phyloP scores from a whole-genome alignment of 2,329 filamentous ascomycete genomes.

The Colletotrichum melonis region DNA sequence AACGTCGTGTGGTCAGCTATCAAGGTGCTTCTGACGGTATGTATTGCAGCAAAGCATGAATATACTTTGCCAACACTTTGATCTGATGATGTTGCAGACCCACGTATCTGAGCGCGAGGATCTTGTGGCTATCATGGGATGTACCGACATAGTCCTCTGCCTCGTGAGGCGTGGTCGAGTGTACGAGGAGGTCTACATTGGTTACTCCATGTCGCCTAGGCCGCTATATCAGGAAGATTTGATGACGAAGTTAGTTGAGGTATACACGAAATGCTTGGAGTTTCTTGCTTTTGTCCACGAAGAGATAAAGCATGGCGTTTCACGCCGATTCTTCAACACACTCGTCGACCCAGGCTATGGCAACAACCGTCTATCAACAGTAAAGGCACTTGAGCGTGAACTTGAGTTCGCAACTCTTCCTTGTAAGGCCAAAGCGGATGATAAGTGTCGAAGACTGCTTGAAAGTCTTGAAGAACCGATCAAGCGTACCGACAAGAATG shows the following conservation, averaged over 20 bases:
- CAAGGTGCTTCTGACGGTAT: not conserved
- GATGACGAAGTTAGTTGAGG: not conserved
- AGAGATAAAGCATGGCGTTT: accelerated
- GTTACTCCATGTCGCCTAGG: not conserved
- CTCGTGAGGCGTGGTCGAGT: not conserved
- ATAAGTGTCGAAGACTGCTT: not conserved
- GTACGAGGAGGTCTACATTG: not conserved
- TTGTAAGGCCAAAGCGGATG: not conserved
- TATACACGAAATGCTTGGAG: not conserved
- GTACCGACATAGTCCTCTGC: not conserved
- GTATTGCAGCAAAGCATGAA: not conserved
- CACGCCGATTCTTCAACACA: not conserved
- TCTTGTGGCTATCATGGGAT: not conserved
- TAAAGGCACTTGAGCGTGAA: not conserved
- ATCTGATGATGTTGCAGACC: not conserved
- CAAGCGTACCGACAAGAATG: not conserved
- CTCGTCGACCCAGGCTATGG: not conserved
- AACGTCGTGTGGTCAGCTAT: not conserved
- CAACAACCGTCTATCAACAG: not conserved
- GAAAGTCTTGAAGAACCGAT: not conserved
- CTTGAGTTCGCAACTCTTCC: not conserved
- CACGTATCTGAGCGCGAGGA: not conserved
- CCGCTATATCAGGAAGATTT: not conserved
- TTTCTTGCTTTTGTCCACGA: not conserved
- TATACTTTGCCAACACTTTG: accelerated